These are phyloP conservation scores for Immersiporthe knoxdaviesiana DNA, from an alignment of 2,329 filamentous ascomycete species.

Conservation along the genomic window DNA sequence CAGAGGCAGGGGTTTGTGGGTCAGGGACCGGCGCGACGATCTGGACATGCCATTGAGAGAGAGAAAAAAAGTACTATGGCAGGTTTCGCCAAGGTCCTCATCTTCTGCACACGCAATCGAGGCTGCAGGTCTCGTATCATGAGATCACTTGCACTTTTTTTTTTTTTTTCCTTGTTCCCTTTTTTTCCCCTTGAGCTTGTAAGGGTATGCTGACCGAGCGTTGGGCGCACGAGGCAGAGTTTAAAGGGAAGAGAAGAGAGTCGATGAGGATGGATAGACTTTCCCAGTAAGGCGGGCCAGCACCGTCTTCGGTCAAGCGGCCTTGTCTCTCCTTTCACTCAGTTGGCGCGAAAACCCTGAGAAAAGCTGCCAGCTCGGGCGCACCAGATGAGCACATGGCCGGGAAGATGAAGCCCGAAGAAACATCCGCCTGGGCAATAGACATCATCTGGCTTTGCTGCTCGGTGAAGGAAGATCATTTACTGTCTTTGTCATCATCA, in stretches of 20 bases:
- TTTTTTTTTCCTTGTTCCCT: neutral
- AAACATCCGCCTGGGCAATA: neutral
- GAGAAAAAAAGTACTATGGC: no score
- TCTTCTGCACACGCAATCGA: neutral
- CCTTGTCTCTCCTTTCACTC: neutral
- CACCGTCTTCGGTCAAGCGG: neutral
- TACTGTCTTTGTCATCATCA: neutral
- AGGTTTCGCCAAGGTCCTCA: neutral
- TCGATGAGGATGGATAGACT: neutral
- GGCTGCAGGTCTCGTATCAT: neutral
- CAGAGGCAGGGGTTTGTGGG: conserved; percentile 4
- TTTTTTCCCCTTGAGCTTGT: neutral
- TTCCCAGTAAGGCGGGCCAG: neutral
- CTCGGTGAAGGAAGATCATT: neutral
- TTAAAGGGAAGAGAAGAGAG: no score
- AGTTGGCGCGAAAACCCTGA: neutral
- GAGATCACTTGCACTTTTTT: neutral
- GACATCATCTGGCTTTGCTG: neutral
- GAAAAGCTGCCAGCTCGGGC: neutral
- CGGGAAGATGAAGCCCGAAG: neutral
- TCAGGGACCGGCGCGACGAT: conserved; percentile 7
- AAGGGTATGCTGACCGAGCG: neutral
- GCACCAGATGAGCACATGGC: neutral
- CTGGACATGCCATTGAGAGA: neutral
- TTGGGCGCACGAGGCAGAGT: neutral